Evolutionary conservation across 2,329 filamentous ascomycete genomes (phyloP).

Genomic region (Neophaeococcomyces aloes): DNA sequence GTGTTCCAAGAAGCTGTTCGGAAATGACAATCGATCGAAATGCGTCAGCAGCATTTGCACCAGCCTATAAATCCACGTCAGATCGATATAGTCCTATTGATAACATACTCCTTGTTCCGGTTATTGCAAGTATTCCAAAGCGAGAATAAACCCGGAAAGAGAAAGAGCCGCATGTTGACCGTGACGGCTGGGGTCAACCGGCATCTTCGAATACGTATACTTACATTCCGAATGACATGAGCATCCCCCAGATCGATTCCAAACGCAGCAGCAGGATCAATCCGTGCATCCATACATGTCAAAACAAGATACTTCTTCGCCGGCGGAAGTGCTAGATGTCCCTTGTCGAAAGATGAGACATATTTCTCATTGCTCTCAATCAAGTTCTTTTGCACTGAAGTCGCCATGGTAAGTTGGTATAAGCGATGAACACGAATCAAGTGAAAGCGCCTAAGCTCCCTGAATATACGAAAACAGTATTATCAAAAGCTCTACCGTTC

Average conservation of each 20-base stretch:
- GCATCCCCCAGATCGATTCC: conserved; percentile 65
- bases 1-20: conserved; percentile 65
- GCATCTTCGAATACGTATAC: too few species aligned
- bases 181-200: too few species aligned
- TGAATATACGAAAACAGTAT: too few species aligned
- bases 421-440: too few species aligned
- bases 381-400: conserved; percentile 45
- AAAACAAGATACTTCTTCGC: conserved; percentile 59
- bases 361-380: conserved; percentile 49
- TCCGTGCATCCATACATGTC: conserved; percentile 73
- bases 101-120: too few species aligned
- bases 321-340: conserved; percentile 56
- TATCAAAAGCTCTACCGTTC: too few species aligned
- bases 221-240: conserved; percentile 60
- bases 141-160: too few species aligned
- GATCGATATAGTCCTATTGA: too few species aligned
- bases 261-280: conserved; percentile 57
- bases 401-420: too few species aligned
- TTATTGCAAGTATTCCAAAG: too few species aligned
- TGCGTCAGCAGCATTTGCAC: conserved; percentile 56
- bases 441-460: too few species aligned
- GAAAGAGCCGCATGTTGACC: too few species aligned
- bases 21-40: conserved; percentile 68
- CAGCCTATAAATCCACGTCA: conserved; percentile 35
- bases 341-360: conserved; percentile 52